Percentiles rank a stretch among this genome's conserved stretches.
Conservation (phyloP, 208 protist species). For the Strigomonas culicis region DNA sequence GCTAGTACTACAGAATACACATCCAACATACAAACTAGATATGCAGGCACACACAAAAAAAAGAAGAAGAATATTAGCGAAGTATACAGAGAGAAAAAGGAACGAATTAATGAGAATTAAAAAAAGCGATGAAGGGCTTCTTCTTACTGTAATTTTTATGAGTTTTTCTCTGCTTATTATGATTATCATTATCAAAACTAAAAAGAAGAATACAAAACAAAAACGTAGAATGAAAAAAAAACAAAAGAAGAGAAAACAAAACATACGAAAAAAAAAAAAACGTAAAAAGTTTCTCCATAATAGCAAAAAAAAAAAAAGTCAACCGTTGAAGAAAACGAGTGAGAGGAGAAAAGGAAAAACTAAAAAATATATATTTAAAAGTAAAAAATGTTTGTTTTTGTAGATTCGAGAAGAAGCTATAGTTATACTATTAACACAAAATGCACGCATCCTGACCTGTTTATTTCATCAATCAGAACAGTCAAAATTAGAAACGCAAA, state of each 20-base stretch:
- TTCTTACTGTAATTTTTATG: conserved; percentile 4
- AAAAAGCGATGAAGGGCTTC: background rate
- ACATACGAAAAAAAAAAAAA: conserved; percentile 15
- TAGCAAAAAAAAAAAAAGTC: conserved; percentile 12
- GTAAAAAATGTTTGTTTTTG: background rate
- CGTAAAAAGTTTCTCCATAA: conserved; percentile 1
- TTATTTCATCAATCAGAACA: no score
- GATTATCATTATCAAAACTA: conserved; percentile 2
- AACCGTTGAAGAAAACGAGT: background rate
- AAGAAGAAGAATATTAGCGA: background rate
- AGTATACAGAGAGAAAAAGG: background rate
- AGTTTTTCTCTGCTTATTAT: conserved; percentile 6
- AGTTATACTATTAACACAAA: no score
- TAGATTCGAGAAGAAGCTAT: no score
- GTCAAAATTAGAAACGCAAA: no score
- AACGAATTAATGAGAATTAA: conserved; percentile 1
- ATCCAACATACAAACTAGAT: background rate
- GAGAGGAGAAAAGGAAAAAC: conserved; percentile 5
- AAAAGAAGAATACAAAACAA: conserved; percentile 12
- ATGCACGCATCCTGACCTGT: no score
- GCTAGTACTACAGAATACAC: background rate
- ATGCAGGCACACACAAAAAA: background rate
- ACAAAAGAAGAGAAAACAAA: conserved; percentile 8
- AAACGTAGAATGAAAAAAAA: conserved; percentile 10
- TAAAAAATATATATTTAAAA: conserved; percentile 3